phyloP scores from a whole-genome alignment of 306 rosid species.

The Datisca glomerata region DNA sequence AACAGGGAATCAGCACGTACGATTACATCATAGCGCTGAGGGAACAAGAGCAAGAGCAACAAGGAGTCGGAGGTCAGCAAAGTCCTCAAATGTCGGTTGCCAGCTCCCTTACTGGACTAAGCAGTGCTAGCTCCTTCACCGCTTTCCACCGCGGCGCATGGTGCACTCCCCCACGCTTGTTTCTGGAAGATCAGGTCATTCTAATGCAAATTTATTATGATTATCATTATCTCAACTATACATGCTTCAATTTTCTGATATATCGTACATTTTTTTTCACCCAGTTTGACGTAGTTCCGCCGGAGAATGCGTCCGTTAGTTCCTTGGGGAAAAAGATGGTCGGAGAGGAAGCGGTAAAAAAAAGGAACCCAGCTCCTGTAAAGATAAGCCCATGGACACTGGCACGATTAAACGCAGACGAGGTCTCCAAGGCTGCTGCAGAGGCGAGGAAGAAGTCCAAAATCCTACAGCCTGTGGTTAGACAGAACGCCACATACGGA shows the following conservation, averaged over 20 bases:
- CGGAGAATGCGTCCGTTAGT: conserved; percentile 80
- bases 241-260: background rate
- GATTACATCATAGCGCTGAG: conserved; percentile 96
- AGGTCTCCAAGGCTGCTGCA: conserved; percentile 92
- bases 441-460: conserved; percentile 94
- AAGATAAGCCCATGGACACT: conserved; percentile 95
- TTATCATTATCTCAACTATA: too few species aligned
- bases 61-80: conserved; percentile 82
- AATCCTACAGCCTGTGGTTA: conserved; percentile 74
- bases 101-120: conserved; percentile 90
- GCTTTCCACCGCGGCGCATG: conserved; percentile 85
- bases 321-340: conserved; percentile 52
- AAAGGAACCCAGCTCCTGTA: conserved; percentile 64
- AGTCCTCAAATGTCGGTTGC: conserved; percentile 98
- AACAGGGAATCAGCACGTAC: conserved; percentile 90
- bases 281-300: conserved; percentile 96
- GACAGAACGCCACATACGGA: conserved; percentile 40
- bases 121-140: conserved; percentile 93
- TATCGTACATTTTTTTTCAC: conserved; percentile 1
- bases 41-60: conserved; percentile 93
- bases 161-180: conserved; percentile 96
- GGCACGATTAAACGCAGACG: conserved; percentile 87
- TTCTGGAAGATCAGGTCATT: conserved; percentile 99
- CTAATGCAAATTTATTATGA: too few species aligned
- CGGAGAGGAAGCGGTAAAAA: conserved; percentile 48